phyloP scores from a whole-genome alignment of 768 basidiomycete species.

The Lenzites betulinus region DNA sequence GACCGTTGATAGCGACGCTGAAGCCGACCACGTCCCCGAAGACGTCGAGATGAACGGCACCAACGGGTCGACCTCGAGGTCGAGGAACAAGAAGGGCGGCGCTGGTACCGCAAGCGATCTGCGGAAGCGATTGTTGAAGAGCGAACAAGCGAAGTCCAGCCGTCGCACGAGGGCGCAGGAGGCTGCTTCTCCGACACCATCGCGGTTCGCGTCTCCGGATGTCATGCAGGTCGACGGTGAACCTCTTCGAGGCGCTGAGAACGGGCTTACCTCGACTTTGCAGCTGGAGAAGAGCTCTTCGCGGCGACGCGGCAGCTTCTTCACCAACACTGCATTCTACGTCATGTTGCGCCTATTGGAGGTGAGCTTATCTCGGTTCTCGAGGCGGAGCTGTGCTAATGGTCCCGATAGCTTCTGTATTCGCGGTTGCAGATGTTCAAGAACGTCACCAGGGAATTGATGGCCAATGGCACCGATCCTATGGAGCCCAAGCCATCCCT shows the following conservation, averaged over 20 bases:
- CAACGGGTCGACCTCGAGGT: constrained; percentile 32
- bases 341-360: constrained; percentile 81
- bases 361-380: constrained; percentile 47
- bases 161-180: constrained; percentile 62
- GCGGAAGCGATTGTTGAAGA: constrained; percentile 79
- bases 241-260: constrained; percentile 13
- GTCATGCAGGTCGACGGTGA: constrained; percentile 38
- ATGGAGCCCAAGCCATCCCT: constrained; percentile 38
- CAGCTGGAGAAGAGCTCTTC: constrained; percentile 32
- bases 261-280: neutral
- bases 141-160: constrained; percentile 76
- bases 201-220: constrained; percentile 67
- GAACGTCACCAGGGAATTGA: constrained; percentile 54
- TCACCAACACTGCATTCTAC: constrained; percentile 89
- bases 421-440: constrained; percentile 82
- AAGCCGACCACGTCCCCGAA: constrained; percentile 39
- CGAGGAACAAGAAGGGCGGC: constrained; percentile 38
- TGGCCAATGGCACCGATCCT: constrained; percentile 32
- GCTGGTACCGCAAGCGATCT: constrained; percentile 51
- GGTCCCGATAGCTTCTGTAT: constrained; percentile 67
- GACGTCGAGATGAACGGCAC: constrained; percentile 40
- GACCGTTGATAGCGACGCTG: constrained; percentile 55
- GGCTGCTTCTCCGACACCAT: constrained; percentile 53
- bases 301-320: constrained; percentile 68
- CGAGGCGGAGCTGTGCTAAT: neutral